These are phyloP conservation scores for Ophiocordyceps unilateralis DNA, from an alignment of 2,329 filamentous ascomycete genomes.

Conservation along the genomic window DNA sequence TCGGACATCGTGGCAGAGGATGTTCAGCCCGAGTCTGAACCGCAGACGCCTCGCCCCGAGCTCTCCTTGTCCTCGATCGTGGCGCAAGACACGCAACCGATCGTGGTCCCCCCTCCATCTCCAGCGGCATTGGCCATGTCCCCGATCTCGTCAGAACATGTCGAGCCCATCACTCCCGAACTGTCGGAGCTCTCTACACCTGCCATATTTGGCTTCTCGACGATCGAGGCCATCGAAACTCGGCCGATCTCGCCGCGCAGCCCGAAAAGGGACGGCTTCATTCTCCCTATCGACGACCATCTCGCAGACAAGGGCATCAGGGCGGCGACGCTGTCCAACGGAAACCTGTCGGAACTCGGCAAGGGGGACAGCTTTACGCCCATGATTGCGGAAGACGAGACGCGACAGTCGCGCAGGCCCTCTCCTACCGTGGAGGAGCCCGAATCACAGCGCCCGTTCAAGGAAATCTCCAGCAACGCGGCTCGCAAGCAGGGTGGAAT, in stretches of 20 bases:
- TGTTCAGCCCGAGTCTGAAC: conserved; percentile 17
- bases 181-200: conserved; percentile 5
- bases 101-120: conserved; percentile 6
- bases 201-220: conserved; percentile 23
- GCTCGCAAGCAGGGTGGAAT: conserved; percentile 20
- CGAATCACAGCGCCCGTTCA: conserved; percentile 40
- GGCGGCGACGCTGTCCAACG: conserved; percentile 22
- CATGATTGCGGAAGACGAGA: conserved; percentile 48
- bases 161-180: conserved; percentile 21
- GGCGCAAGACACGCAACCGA: conserved; percentile 13
- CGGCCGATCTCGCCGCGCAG: conserved; percentile 29
- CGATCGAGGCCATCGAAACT: conserved; percentile 27
- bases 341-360: conserved; percentile 23
- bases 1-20: conserved; percentile 18
- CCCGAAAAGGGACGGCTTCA: conserved; percentile 37
- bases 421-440: conserved; percentile 26
- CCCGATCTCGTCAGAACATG: conserved; percentile 15
- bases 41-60: conserved; percentile 7
- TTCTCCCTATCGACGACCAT: conserved; percentile 31
- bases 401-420: conserved; percentile 32
- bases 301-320: conserved; percentile 11
- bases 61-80: conserved; percentile 15
- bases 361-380: conserved; percentile 22
- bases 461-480: conserved; percentile 43
- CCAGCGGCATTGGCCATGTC: conserved; percentile 18